Conservation (phyloP, 2,329 filamentous ascomycete species). For the Fusarium sp. region DNA sequence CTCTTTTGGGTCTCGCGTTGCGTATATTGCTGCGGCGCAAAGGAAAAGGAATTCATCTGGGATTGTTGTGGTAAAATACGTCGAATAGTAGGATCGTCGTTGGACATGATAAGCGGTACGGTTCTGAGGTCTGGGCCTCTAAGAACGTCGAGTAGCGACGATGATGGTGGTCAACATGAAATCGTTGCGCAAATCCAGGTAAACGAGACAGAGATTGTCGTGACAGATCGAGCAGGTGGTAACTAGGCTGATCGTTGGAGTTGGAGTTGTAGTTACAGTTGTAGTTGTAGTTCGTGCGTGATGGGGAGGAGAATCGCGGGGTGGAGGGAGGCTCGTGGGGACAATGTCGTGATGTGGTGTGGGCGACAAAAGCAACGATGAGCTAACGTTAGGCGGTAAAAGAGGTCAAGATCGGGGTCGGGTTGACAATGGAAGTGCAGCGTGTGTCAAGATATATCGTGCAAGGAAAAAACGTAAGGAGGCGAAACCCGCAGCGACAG, state of each 20-base stretch:
- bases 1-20: conserved; percentile 84
- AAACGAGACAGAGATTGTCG: conserved; percentile 9
- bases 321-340: conserved; percentile 36
- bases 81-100: conserved; percentile 68
- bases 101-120: conserved; percentile 62
- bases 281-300: conserved; percentile 16
- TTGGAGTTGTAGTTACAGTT: too few relatives aligned
- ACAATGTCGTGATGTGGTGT: conserved; percentile 28
- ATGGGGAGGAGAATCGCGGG: conserved; percentile 32
- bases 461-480: conserved; percentile 8
- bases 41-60: conserved; percentile 77
- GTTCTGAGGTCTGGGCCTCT: conserved; percentile 42
- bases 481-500: conserved; percentile 6
- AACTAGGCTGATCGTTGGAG: neutral
- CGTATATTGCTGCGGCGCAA: conserved; percentile 69
- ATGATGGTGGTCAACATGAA: conserved; percentile 46
- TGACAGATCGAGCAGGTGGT: conserved; percentile 12
- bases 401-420: conserved; percentile 6
- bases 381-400: conserved; percentile 12
- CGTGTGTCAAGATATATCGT: conserved; percentile 5
- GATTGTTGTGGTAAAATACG: conserved; percentile 72
- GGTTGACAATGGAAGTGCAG: conserved; percentile 8
- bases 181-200: conserved; percentile 37
- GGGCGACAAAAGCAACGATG: conserved; percentile 37
- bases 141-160: conserved; percentile 31